phyloP scores from a whole-genome alignment of 306 rosid species.

The Crotalaria pallida region DNA sequence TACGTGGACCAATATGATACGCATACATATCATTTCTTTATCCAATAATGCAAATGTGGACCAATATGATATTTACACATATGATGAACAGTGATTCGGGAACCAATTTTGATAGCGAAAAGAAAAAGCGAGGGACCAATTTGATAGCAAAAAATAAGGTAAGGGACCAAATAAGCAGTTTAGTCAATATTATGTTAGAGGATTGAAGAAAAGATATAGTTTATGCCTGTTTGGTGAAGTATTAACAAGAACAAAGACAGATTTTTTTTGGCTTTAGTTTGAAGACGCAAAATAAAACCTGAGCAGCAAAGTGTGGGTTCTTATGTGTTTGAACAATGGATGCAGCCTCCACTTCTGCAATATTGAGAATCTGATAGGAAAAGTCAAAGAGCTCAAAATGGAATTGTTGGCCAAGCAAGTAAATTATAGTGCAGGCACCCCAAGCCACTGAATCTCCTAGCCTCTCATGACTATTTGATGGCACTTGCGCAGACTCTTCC shows the following conservation, averaged over 20 bases:
- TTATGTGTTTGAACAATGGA: constrained; percentile 51
- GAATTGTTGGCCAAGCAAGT: constrained; percentile 94
- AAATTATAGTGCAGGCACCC: constrained; percentile 97
- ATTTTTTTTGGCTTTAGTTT: background rate
- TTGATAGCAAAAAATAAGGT: no score
- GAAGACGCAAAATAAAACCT: constrained; percentile 47
- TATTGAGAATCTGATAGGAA: constrained; percentile 87
- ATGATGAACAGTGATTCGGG: no score
- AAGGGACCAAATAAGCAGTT: no score
- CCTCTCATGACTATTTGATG: constrained; percentile 62
- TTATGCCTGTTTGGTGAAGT: background rate
- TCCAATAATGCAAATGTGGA: no score
- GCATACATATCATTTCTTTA: no score
- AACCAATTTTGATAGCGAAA: no score
- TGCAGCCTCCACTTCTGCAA: constrained; percentile 86
- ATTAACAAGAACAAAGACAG: background rate
- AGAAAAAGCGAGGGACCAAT: no score
- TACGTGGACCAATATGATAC: no score
- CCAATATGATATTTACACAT: no score
- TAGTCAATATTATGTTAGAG: no score
- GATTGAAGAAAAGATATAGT: no score
- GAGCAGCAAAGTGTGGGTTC: constrained; percentile 48
- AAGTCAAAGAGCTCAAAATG: constrained; percentile 98
- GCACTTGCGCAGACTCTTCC: constrained; percentile 69
- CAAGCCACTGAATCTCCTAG: constrained; percentile 98